phyloP scores from a whole-genome alignment of 176 grass and related monocot species.

The Metroxylon sagu region DNA sequence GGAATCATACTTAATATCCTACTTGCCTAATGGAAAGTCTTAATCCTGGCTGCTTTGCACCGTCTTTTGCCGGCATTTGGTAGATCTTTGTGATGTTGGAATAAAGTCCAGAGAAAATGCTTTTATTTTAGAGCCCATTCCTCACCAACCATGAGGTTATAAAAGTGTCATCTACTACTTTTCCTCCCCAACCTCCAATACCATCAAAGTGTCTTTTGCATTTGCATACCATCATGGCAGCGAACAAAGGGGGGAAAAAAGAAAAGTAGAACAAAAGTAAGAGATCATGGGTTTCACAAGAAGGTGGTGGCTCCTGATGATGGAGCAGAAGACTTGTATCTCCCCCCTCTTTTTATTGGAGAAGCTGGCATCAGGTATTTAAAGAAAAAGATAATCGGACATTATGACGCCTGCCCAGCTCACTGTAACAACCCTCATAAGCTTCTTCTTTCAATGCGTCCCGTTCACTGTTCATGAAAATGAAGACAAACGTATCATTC shows the following conservation, averaged over 20 bases:
- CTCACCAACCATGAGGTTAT: neutral
- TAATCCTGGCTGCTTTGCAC: constrained; percentile 5
- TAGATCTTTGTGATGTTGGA: neutral
- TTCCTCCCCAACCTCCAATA: neutral
- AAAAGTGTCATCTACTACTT: constrained; percentile 5
- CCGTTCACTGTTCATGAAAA: too few relatives aligned
- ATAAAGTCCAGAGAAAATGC: neutral
- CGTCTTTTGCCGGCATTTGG: neutral
- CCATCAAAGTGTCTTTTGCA: constrained; percentile 11
- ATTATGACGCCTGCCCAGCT: too few relatives aligned
- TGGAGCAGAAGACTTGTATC: neutral
- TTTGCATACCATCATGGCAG: constrained; percentile 8
- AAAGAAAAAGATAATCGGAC: too few relatives aligned
- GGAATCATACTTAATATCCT: too few relatives aligned
- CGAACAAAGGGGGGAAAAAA: neutral
- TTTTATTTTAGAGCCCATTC: neutral
- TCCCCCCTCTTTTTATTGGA: neutral
- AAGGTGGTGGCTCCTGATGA: neutral
- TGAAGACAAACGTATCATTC: too few relatives aligned
- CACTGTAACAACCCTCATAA: too few relatives aligned
- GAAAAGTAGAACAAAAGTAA: neutral
- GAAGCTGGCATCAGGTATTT: too few relatives aligned
- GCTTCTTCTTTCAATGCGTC: too few relatives aligned
- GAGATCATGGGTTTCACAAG: constrained; percentile 1
- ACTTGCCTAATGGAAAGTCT: neutral